phyloP scores from a whole-genome alignment of 106 monocot genomes.

The Narthecium ossifragum region DNA sequence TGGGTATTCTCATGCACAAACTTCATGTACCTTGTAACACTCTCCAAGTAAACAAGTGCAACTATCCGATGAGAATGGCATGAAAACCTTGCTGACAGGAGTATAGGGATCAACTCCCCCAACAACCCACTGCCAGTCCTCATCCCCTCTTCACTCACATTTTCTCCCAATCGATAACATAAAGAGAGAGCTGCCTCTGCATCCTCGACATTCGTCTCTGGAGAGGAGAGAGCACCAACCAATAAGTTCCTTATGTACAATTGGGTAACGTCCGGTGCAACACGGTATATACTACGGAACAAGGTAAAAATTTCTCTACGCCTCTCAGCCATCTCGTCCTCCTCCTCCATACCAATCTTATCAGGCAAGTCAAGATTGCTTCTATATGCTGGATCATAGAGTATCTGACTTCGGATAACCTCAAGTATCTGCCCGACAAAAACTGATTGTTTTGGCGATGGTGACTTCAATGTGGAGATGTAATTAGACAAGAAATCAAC shows the following conservation, averaged over 20 bases:
- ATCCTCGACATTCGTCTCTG: constrained; percentile 65
- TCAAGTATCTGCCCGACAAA: constrained; percentile 70
- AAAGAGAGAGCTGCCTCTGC: constrained; percentile 69
- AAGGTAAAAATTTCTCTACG: constrained; percentile 62
- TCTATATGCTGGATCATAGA: constrained; percentile 64
- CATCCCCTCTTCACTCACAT: constrained; percentile 61
- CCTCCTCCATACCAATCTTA: constrained; percentile 90
- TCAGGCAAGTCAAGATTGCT: constrained; percentile 69
- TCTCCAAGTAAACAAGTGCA: constrained; percentile 81
- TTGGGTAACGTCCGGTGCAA: constrained; percentile 62
- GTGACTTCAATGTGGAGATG: constrained; percentile 56
- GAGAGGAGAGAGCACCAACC: constrained; percentile 27
- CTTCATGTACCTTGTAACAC: constrained; percentile 78
- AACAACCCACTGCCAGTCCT: constrained; percentile 57
- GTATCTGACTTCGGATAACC: constrained; percentile 48
- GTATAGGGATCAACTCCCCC: constrained; percentile 66
- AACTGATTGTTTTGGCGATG: constrained; percentile 52
- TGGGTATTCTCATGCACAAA: constrained; percentile 81
- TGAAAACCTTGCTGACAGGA: constrained; percentile 61
- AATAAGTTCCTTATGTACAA: constrained; percentile 63
- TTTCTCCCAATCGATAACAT: constrained; percentile 74
- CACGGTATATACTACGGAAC: constrained; percentile 64
- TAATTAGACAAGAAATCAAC: constrained; percentile 69
- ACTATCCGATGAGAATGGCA: constrained; percentile 85
- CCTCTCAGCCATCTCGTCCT: constrained; percentile 75